These are phyloP conservation scores for Trichocladium antarcticum DNA, from an alignment of 495 filamentous ascomycete genomes.

Conservation along the genomic window DNA sequence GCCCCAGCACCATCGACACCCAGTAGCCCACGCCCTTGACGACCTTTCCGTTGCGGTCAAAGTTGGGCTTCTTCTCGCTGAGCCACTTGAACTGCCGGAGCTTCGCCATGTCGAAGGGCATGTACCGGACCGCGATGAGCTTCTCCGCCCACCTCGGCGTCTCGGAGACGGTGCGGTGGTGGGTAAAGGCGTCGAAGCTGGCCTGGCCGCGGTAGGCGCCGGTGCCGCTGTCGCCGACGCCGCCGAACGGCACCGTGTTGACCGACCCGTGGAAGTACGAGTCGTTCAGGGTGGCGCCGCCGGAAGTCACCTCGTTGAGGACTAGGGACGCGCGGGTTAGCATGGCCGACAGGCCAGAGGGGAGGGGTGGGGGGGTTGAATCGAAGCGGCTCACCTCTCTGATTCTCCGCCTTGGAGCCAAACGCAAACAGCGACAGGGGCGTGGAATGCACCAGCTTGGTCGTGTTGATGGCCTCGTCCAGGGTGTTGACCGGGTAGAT, in stretches of 20 bases:
- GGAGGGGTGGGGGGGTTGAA: neutral
- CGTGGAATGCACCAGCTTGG: slow-evolving; percentile 64
- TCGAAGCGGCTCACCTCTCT: slow-evolving; percentile 40
- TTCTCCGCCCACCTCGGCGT: slow-evolving; percentile 75
- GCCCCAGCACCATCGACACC: slow-evolving; percentile 32
- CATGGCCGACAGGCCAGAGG: slow-evolving; percentile 14
- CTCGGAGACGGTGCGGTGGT: slow-evolving; percentile 61
- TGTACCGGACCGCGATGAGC: slow-evolving; percentile 65
- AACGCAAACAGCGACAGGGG: slow-evolving; percentile 78
- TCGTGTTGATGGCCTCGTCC: slow-evolving; percentile 69
- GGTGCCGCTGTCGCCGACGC: slow-evolving; percentile 74
- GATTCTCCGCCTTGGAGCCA: slow-evolving; percentile 62
- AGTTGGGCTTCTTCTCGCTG: slow-evolving; percentile 55
- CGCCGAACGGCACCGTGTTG: slow-evolving; percentile 74
- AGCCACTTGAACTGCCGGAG: slow-evolving; percentile 46
- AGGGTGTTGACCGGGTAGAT: slow-evolving; percentile 63
- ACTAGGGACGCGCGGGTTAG: slow-evolving; percentile 30
- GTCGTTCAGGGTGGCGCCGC: slow-evolving; percentile 74
- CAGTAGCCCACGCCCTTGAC: slow-evolving; percentile 41
- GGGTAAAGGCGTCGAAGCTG: slow-evolving; percentile 76
- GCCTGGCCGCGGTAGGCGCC: slow-evolving; percentile 76
- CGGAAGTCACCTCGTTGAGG: slow-evolving; percentile 55
- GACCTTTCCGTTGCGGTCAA: slow-evolving; percentile 65
- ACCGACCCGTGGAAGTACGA: slow-evolving; percentile 67
- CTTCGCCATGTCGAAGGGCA: slow-evolving; percentile 51